Conservation (phyloP, 2,329 filamentous ascomycete species). For the Camptophora hylomeconis region DNA sequence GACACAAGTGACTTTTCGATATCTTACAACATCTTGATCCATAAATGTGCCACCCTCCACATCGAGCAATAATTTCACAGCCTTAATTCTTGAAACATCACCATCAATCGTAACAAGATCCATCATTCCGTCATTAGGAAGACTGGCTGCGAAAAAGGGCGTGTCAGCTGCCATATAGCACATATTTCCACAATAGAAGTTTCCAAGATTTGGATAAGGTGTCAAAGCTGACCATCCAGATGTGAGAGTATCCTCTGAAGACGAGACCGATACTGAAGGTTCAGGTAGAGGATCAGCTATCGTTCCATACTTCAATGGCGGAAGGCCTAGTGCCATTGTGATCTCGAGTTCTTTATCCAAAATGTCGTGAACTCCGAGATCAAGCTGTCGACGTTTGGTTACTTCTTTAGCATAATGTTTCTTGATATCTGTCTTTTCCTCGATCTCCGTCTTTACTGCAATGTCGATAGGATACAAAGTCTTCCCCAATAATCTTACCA, state of each 20-base stretch:
- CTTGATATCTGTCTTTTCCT: conserved; percentile 60
- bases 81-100: conserved; percentile 52
- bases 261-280: too few relatives aligned
- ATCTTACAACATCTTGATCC: conserved; percentile 62
- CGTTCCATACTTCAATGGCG: conserved; percentile 65
- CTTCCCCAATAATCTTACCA: conserved; percentile 62
- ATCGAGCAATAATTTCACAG: conserved; percentile 56
- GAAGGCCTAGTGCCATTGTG: conserved; percentile 41
- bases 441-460: conserved; percentile 68
- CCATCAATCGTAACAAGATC: conserved; percentile 75
- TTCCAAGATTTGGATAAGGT: conserved; percentile 66
- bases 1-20: conserved; percentile 79
- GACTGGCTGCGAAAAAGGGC: conserved; percentile 75
- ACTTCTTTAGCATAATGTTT: conserved; percentile 51
- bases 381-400: conserved; percentile 27
- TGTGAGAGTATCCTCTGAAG: conserved; percentile 59
- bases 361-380: conserved; percentile 24
- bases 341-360: conserved; percentile 21
- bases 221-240: conserved; percentile 57
- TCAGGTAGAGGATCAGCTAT: conserved; percentile 62
- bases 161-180: conserved; percentile 76
- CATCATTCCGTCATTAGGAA: conserved; percentile 72
- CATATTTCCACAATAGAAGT: conserved; percentile 94
- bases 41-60: conserved; percentile 67
- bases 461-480: conserved; percentile 81